phyloP scores from a whole-genome alignment of 2,329 filamentous ascomycete species.

The Fusarium torulosum region DNA sequence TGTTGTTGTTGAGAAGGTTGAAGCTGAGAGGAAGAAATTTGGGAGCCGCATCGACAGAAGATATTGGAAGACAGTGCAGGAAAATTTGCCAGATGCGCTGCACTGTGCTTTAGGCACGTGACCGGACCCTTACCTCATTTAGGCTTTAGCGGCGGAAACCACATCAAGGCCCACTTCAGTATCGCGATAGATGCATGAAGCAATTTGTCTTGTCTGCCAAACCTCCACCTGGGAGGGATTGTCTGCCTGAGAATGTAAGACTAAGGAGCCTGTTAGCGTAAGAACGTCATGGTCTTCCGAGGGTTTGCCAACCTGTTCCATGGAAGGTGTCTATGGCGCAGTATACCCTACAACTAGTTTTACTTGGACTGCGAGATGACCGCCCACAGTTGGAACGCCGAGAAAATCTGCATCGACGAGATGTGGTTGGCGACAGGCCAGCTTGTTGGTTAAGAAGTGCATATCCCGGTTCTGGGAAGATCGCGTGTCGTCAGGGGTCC shows the following conservation, averaged over 20 bases:
- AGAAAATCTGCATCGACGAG: slow-evolving; percentile 3
- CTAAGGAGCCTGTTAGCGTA: slow-evolving; percentile 18
- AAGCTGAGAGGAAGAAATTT: slow-evolving; percentile 29
- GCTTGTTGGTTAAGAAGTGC: slow-evolving; percentile 20
- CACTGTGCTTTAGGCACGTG: slow-evolving; percentile 50
- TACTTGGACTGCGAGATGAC: background rate
- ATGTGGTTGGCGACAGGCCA: slow-evolving; percentile 12
- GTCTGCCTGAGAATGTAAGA: slow-evolving; percentile 19
- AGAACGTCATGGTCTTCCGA: slow-evolving; percentile 16
- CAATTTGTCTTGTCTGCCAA: slow-evolving; percentile 27
- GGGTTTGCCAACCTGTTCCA: background rate
- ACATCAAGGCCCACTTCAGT: slow-evolving; percentile 20
- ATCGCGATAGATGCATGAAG: slow-evolving; percentile 49
- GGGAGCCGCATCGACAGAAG: slow-evolving; percentile 44
- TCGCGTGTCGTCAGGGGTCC: slow-evolving; percentile 42
- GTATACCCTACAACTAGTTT: background rate
- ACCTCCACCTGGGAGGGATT: slow-evolving; percentile 11
- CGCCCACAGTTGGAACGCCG: background rate
- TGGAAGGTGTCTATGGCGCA: background rate
- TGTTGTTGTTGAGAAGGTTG: slow-evolving; percentile 35
- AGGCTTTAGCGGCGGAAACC: slow-evolving; percentile 40
- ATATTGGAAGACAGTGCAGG: slow-evolving; percentile 53
- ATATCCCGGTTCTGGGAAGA: slow-evolving; percentile 31
- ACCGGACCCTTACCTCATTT: slow-evolving; percentile 8
- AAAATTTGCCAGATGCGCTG: slow-evolving; percentile 44